Evolutionary conservation across 441 rosid species (phyloP).

Genomic region (Arabidopsis lyrata): DNA sequence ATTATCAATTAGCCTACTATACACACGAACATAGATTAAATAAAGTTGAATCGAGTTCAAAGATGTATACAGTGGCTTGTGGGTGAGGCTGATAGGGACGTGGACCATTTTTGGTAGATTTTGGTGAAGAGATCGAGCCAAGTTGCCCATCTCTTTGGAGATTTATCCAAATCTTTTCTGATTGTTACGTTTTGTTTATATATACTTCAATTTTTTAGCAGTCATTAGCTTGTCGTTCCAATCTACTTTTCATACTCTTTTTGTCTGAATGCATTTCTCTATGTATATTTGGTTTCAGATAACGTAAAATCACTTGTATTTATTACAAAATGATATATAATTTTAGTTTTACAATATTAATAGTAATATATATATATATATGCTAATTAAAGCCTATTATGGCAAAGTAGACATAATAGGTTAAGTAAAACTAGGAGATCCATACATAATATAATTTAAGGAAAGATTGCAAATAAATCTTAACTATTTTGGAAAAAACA

Average conservation of each 20-base stretch:
- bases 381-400: no score
- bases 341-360: not conserved
- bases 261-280: not conserved
- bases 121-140: conserved; percentile 37
- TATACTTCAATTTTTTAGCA: conserved; percentile 22
- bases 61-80: conserved; percentile 7
- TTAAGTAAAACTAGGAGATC: no score
- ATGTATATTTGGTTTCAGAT: not conserved
- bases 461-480: no score
- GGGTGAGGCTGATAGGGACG: not conserved
- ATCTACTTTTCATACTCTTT: not conserved
- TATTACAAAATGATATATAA: not conserved
- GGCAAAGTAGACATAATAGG: no score
- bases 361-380: no score
- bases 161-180: conserved; percentile 44
- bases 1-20: not conserved
- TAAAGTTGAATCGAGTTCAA: not conserved
- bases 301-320: not conserved
- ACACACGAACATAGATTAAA: not conserved
- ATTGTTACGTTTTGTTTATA: conserved; percentile 41
- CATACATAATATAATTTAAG: no score
- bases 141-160: conserved; percentile 45
- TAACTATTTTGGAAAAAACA: not conserved
- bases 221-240: conserved; percentile 5
- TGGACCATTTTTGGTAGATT: conserved; percentile 41